Conservation (phyloP, 768 basidiomycete species). For the Boletus eberwhitei region DNA sequence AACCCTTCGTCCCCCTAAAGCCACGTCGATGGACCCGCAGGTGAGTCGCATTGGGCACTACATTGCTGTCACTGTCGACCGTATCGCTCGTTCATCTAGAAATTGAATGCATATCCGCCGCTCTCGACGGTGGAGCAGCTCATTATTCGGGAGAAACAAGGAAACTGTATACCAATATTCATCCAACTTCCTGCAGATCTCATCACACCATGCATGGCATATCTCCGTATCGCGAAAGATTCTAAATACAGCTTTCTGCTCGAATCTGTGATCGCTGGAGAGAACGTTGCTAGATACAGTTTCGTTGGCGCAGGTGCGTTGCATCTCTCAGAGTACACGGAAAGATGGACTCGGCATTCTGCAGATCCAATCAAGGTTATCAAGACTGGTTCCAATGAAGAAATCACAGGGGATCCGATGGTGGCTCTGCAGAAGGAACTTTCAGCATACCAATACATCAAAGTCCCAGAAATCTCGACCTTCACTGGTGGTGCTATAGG, state of each 20-base stretch:
- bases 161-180: constrained; percentile 92
- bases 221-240: constrained; percentile 87
- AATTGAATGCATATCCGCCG: constrained; percentile 65
- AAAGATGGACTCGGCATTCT: background rate
- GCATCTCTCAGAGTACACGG: background rate
- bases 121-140: constrained; percentile 73
- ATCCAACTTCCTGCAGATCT: constrained; percentile 93
- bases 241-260: constrained; percentile 93
- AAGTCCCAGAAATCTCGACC: constrained; percentile 86
- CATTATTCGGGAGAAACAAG: constrained; percentile 74
- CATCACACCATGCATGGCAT: constrained; percentile 95
- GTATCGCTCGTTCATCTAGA: constrained; percentile 55
- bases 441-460: constrained; percentile 81
- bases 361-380: constrained; percentile 92
- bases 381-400: constrained; percentile 82
- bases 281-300: constrained; percentile 89
- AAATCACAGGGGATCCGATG: constrained; percentile 85
- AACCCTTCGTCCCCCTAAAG: background rate
- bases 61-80: constrained; percentile 42
- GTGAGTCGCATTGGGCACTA: constrained; percentile 28
- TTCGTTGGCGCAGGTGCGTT: constrained; percentile 91
- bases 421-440: constrained; percentile 81
- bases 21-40: constrained; percentile 46
- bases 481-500: constrained; percentile 98
- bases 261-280: constrained; percentile 88